Conservation (phyloP, 208 protist species). For the Angomonas deanei region DNA sequence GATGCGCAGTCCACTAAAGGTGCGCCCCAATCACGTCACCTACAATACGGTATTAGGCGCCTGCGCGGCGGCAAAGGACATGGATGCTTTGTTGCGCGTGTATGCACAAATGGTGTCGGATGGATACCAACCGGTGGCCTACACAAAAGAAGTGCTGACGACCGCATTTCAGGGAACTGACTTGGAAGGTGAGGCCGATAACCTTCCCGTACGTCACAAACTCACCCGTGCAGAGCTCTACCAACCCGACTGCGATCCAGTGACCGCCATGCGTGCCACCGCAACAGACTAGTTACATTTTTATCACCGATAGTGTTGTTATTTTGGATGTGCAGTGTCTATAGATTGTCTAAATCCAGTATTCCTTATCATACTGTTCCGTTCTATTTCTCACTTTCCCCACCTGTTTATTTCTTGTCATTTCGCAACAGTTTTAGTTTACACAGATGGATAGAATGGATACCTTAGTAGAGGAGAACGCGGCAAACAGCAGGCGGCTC, state of each 20-base stretch:
- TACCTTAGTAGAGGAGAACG: neutral
- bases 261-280: constrained; percentile 45
- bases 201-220: constrained; percentile 48
- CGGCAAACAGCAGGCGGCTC: neutral
- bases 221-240: constrained; percentile 28
- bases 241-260: constrained; percentile 72
- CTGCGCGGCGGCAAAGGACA: constrained; percentile 52
- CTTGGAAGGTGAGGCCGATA: constrained; percentile 56
- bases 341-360: too few species aligned
- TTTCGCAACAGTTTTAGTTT: too few species aligned
- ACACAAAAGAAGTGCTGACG: constrained; percentile 53
- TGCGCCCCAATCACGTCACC: constrained; percentile 80
- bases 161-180: constrained; percentile 46
- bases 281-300: constrained; percentile 1
- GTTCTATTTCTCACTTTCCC: neutral
- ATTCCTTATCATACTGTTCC: neutral
- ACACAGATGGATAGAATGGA: too few species aligned
- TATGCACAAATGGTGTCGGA: constrained; percentile 77
- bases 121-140: constrained; percentile 65
- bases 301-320: neutral
- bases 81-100: constrained; percentile 42
- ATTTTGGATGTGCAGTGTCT: neutral
- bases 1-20: constrained; percentile 44
- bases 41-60: constrained; percentile 81
- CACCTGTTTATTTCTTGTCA: neutral